Conservation (phyloP, 768 basidiomycete genomes). For the Pulveroboletus sp. region DNA sequence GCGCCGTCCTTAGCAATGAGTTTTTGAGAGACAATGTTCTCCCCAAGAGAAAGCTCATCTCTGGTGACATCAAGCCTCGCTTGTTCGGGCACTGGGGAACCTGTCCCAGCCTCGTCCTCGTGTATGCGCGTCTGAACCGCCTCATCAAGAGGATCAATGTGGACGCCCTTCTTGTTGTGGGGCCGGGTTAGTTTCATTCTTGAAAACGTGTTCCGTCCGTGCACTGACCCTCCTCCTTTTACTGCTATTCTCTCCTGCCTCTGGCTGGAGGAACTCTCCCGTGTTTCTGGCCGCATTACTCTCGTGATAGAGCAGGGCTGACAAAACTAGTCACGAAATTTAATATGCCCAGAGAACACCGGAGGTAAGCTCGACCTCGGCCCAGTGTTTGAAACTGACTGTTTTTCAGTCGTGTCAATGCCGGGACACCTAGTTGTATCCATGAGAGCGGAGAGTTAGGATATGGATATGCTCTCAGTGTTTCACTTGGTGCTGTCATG, state of each 20-base stretch:
- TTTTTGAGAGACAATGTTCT: slow-evolving; percentile 72
- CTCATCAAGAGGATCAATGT: slow-evolving; percentile 55
- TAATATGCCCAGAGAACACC: slow-evolving; percentile 80
- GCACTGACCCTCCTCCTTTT: not conserved
- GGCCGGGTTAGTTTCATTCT: slow-evolving; percentile 49
- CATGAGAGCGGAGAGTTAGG: slow-evolving; percentile 92
- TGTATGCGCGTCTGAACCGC: slow-evolving; percentile 66
- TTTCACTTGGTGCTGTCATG: slow-evolving; percentile 86
- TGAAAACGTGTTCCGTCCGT: not conserved
- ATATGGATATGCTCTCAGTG: slow-evolving; percentile 85
- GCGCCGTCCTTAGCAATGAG: slow-evolving; percentile 59
- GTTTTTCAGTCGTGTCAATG: slow-evolving; percentile 60
- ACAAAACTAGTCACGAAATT: slow-evolving; percentile 68
- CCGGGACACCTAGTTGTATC: slow-evolving; percentile 83
- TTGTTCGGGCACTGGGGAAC: slow-evolving; percentile 85
- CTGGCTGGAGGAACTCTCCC: slow-evolving; percentile 76
- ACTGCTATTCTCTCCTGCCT: slow-evolving; percentile 78
- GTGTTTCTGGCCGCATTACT: slow-evolving; percentile 52
- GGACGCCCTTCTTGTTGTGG: slow-evolving; percentile 73
- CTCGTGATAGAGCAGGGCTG: slow-evolving; percentile 54
- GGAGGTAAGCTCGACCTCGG: slow-evolving; percentile 43
- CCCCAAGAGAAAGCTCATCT: slow-evolving; percentile 51
- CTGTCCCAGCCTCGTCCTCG: slow-evolving; percentile 70
- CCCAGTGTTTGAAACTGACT: not conserved
- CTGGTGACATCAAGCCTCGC: slow-evolving; percentile 74